Evolutionary conservation across 805 yeast species (phyloP).

Genomic region (Candida rishiriensis): DNA sequence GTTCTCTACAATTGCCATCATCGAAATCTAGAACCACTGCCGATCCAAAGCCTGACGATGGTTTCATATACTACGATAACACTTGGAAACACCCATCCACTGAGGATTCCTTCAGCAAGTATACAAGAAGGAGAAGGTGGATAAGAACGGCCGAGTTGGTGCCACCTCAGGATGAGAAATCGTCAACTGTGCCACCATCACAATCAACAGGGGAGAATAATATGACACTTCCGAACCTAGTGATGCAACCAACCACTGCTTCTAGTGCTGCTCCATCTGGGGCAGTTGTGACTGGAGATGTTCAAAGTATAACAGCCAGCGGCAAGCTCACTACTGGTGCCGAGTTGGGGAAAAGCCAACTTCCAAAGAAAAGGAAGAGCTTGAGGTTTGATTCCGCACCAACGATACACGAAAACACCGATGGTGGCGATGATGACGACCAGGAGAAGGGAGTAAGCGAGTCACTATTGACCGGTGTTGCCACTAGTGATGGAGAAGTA

Average conservation of each 20-base stretch:
- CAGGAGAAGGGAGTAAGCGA: neutral
- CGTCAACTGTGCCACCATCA: neutral
- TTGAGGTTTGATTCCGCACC: slow-evolving; percentile 24
- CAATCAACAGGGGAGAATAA: too few relatives aligned
- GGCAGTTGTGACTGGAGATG: neutral
- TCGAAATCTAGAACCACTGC: slow-evolving; percentile 57
- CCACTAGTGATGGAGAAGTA: too few relatives aligned
- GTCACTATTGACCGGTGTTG: neutral
- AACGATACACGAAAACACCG: slow-evolving; percentile 7
- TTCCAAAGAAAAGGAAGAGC: slow-evolving; percentile 23
- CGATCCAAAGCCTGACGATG: slow-evolving; percentile 76
- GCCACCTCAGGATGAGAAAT: slow-evolving; percentile 22
- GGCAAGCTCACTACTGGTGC: slow-evolving; percentile 18
- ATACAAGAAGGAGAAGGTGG: slow-evolving; percentile 95
- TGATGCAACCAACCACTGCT: neutral
- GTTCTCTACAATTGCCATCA: slow-evolving; percentile 68
- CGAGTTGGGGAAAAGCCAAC: slow-evolving; percentile 2
- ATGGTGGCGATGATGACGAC: slow-evolving; percentile 1
- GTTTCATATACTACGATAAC: slow-evolving; percentile 84
- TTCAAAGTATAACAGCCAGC: neutral
- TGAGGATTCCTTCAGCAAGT: slow-evolving; percentile 83
- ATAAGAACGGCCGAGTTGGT: slow-evolving; percentile 88
- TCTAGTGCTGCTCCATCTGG: too few relatives aligned
- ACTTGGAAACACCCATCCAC: slow-evolving; percentile 91
- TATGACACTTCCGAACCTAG: neutral